Evolutionary conservation across 2,329 filamentous ascomycete species (phyloP).

Genomic region (Leptographium lundbergii): DNA sequence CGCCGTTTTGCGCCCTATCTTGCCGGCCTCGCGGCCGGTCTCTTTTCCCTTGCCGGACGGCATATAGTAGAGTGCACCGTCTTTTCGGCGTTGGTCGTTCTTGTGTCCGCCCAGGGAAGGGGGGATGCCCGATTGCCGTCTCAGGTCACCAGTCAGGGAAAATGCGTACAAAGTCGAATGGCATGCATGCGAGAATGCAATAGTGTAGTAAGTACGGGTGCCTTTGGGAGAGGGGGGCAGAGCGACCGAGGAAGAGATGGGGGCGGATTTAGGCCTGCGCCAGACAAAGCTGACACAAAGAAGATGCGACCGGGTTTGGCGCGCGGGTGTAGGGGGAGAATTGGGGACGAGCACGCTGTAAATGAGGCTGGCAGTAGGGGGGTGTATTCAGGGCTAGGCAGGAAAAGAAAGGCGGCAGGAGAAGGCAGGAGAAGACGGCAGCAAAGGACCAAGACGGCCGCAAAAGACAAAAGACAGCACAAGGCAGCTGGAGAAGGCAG

Average conservation of each 20-base stretch:
- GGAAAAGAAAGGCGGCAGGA: background rate
- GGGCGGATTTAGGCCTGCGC: slow-evolving; percentile 23
- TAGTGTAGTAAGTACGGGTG: background rate
- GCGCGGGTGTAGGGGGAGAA: background rate
- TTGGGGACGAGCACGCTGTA: background rate
- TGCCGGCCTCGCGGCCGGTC: slow-evolving; percentile 6
- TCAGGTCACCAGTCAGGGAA: background rate
- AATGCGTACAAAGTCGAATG: background rate
- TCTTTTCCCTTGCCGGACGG: background rate
- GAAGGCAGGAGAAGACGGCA: background rate
- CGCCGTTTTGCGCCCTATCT: slow-evolving; percentile 46
- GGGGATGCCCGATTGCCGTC: background rate
- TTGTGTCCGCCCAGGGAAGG: background rate
- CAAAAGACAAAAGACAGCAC: no score
- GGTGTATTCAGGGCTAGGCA: background rate
- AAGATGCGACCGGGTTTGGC: slow-evolving; percentile 4
- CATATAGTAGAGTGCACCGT: background rate
- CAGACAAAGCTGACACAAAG: slow-evolving; percentile 14
- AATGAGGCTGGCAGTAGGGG: background rate
- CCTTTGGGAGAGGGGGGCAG: background rate
- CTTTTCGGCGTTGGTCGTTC: background rate
- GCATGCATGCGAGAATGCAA: background rate
- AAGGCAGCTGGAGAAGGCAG: no score
- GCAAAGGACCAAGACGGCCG: no score
- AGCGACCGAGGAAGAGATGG: slow-evolving; percentile 13